These are phyloP conservation scores for Batkoa obscura DNA, from an alignment of 371 early-diverging fungal species.

Conservation along the genomic window DNA sequence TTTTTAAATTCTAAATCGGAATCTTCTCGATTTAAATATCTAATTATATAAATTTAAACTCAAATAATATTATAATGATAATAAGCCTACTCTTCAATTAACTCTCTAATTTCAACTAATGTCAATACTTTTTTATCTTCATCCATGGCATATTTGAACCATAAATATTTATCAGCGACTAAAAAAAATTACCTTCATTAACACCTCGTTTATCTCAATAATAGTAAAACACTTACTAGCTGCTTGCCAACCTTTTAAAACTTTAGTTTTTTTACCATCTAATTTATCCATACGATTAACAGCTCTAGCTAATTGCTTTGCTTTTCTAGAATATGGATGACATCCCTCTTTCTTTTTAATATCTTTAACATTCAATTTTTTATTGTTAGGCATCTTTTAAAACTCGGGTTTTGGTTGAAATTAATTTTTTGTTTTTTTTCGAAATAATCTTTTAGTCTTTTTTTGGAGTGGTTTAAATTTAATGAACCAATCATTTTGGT, in stretches of 20 bases:
- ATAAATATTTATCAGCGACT: conserved; percentile 1
- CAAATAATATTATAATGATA: neutral
- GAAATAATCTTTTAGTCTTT: too few species aligned
- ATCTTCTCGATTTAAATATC: neutral
- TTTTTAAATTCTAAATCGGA: neutral
- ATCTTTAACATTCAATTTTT: conserved; percentile 8
- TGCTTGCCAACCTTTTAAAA: neutral
- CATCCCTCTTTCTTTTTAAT: conserved; percentile 5
- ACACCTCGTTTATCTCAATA: too few species aligned
- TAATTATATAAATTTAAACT: neutral
- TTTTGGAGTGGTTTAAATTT: too few species aligned
- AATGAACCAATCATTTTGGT: too few species aligned
- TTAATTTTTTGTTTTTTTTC: too few species aligned
- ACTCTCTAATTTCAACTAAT: neutral
- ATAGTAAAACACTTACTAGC: neutral
- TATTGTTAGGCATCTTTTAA: conserved; percentile 14
- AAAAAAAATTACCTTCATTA: neutral
- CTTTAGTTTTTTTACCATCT: neutral
- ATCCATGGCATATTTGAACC: neutral
- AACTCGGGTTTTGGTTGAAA: too few species aligned
- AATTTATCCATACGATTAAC: neutral
- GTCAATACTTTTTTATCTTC: neutral
- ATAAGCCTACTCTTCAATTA: conserved; percentile 2
- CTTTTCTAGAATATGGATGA: conserved; percentile 2
- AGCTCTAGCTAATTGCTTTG: neutral